phyloP scores from a whole-genome alignment of 495 filamentous ascomycete species.

The Sphaerosporella brunnea region DNA sequence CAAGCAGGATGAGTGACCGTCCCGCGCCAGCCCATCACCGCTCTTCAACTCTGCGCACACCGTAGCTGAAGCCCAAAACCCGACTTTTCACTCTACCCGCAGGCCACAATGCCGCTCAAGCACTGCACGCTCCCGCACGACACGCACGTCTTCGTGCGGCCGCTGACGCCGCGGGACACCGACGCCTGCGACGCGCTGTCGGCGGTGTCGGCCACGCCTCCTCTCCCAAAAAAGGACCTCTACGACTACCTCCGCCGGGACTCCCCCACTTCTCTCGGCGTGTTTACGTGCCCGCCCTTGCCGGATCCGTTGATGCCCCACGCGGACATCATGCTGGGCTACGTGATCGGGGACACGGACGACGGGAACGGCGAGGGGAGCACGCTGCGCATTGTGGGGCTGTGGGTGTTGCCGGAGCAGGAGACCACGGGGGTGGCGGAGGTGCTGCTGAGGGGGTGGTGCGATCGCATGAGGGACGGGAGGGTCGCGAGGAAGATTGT shows the following conservation, averaged over 20 bases:
- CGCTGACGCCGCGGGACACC: not conserved
- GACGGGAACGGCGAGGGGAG: not conserved
- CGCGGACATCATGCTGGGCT: not conserved
- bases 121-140: too few relatives aligned
- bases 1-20: too few relatives aligned
- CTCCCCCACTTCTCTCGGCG: not conserved
- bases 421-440: not conserved
- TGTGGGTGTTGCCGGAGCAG: not conserved
- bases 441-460: not conserved
- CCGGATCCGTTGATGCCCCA: not conserved
- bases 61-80: too few relatives aligned
- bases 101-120: too few relatives aligned
- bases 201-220: not conserved
- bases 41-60: too few relatives aligned
- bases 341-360: conserved; percentile 1
- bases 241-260: not conserved
- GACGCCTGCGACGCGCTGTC: not conserved
- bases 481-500: not conserved
- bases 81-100: too few relatives aligned
- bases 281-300: not conserved
- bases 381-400: not conserved
- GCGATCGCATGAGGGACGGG: not conserved
- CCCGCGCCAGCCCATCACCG: too few relatives aligned
- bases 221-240: not conserved
- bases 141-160: not conserved